phyloP scores from a whole-genome alignment of 2,329 filamentous ascomycete species.

The Diaporthe batatas region DNA sequence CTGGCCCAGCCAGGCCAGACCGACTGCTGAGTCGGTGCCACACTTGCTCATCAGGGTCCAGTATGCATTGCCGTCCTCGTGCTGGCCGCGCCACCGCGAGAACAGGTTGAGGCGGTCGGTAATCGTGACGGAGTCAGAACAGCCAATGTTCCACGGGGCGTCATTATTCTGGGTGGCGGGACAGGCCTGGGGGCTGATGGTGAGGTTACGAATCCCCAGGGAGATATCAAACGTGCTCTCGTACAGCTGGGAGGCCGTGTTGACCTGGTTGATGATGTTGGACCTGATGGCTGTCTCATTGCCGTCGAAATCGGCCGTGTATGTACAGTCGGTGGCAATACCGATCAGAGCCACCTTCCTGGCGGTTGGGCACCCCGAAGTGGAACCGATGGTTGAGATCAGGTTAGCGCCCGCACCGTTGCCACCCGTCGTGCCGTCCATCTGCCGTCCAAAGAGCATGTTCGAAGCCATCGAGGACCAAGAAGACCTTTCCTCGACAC shows the following conservation, averaged over 20 bases:
- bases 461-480: slow-evolving; percentile 70
- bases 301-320: slow-evolving; percentile 74
- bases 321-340: slow-evolving; percentile 93
- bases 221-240: slow-evolving; percentile 96
- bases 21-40: slow-evolving; percentile 85
- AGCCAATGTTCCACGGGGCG: slow-evolving; percentile 87
- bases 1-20: slow-evolving; percentile 93
- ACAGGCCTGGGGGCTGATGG: slow-evolving; percentile 81
- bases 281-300: slow-evolving; percentile 73
- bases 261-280: slow-evolving; percentile 88
- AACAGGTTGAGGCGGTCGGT: slow-evolving; percentile 87
- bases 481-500: slow-evolving; percentile 53
- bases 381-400: slow-evolving; percentile 81
- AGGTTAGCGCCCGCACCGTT: slow-evolving; percentile 87
- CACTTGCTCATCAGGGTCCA: slow-evolving; percentile 92
- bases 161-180: slow-evolving; percentile 75
- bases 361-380: slow-evolving; percentile 87
- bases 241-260: slow-evolving; percentile 87
- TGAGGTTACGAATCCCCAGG: slow-evolving; percentile 87
- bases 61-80: slow-evolving; percentile 85
- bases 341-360: slow-evolving; percentile 92
- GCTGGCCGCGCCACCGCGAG: slow-evolving; percentile 86
- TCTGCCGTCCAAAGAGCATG: slow-evolving; percentile 80
- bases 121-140: slow-evolving; percentile 74
- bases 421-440: slow-evolving; percentile 76